These are phyloP conservation scores for Bolboschoenoplectus hybrid DNA, from an alignment of 202 grass and related monocot species.

Conservation along the genomic window DNA sequence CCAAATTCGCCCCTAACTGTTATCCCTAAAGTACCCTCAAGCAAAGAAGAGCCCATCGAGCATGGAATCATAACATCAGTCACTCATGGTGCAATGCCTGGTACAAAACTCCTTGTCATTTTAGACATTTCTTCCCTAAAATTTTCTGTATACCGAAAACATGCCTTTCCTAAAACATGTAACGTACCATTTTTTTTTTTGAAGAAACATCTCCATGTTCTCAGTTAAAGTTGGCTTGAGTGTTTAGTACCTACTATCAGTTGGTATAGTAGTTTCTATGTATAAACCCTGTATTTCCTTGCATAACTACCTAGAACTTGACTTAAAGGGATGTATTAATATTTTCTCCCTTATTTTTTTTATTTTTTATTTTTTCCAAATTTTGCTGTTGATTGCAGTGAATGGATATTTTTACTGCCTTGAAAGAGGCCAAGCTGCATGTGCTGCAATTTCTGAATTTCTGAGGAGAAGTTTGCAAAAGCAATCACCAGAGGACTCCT, in stretches of 20 bases:
- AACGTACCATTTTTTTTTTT: background rate
- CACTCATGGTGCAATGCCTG: slow-evolving; percentile 68
- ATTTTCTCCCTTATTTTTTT: background rate
- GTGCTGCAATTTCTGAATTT: slow-evolving; percentile 70
- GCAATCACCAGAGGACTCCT: slow-evolving; percentile 35
- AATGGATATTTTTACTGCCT: slow-evolving; percentile 71
- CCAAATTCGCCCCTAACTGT: slow-evolving; percentile 66
- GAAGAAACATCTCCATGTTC: slow-evolving; percentile 1
- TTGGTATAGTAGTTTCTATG: background rate
- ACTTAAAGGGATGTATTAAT: background rate
- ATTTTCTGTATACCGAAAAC: no score
- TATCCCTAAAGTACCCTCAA: slow-evolving; percentile 36
- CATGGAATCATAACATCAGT: slow-evolving; percentile 65
- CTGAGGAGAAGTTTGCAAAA: slow-evolving; percentile 69
- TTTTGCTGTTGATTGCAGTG: slow-evolving; percentile 39
- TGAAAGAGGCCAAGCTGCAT: slow-evolving; percentile 66
- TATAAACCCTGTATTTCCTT: background rate
- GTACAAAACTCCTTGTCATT: slow-evolving; percentile 42
- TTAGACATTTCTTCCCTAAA: background rate
- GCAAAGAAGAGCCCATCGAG: slow-evolving; percentile 59
- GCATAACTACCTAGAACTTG: background rate
- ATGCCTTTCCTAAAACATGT: background rate
- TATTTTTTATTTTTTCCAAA: background rate
- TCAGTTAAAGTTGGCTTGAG: background rate
- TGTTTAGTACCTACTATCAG: background rate